A percentile compares a stretch with the other conserved stretches of the same genome.
phyloP scores from a whole-genome alignment of 768 basidiomycete genomes.

The Tricholoma flavovirens region DNA sequence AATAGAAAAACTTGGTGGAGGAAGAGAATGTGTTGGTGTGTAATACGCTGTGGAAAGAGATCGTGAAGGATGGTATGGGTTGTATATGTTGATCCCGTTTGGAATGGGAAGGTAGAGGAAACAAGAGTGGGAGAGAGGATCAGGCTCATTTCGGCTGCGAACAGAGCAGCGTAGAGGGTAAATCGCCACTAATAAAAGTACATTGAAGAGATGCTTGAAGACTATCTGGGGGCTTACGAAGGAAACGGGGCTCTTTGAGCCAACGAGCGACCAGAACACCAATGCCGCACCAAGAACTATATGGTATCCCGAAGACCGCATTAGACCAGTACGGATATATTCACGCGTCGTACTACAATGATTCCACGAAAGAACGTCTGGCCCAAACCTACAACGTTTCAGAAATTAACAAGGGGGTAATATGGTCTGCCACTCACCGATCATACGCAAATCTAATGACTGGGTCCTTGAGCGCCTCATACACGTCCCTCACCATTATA shows the following conservation, averaged over 20 bases:
- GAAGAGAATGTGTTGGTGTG: conserved; percentile 73
- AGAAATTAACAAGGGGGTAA: not conserved
- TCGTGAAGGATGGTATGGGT: conserved; percentile 16
- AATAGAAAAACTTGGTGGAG: conserved; percentile 76
- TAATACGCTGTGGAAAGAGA: conserved; percentile 60
- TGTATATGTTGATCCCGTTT: conserved; percentile 19
- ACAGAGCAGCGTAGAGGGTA: conserved; percentile 56
- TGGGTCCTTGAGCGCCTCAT: conserved; percentile 75
- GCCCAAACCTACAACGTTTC: conserved; percentile 61
- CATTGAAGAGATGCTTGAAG: conserved; percentile 16
- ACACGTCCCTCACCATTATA: conserved; percentile 66
- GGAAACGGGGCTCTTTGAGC: conserved; percentile 51
- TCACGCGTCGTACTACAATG: conserved; percentile 65
- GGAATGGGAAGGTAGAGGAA: conserved; percentile 9
- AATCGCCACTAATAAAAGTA: conserved; percentile 66
- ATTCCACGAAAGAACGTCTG: conserved; percentile 62
- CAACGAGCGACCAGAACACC: conserved; percentile 57
- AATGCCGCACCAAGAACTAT: conserved; percentile 52
- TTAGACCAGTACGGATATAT: conserved; percentile 60
- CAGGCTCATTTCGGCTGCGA: conserved; percentile 59
- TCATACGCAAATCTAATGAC: conserved; percentile 81
- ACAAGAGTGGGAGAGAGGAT: conserved; percentile 53
- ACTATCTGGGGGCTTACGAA: conserved; percentile 45
- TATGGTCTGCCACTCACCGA: conserved; percentile 40
- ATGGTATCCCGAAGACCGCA: conserved; percentile 61